Base-by-base conservation (phyloP, 345 rosid genomes). In the Barbarea vulgaris region DNA sequence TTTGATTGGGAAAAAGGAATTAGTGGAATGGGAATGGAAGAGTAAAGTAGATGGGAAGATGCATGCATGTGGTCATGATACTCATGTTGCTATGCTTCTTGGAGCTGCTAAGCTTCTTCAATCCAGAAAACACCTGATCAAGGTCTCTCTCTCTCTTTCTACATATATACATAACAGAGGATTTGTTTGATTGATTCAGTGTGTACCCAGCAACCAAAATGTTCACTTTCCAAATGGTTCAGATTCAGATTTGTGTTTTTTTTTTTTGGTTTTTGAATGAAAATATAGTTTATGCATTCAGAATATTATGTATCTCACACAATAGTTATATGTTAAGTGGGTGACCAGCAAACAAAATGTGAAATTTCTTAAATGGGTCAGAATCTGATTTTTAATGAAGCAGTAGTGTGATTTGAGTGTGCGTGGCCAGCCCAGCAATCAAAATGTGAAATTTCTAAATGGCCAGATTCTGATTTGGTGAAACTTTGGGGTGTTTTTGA, bases 31-130 rank as follows among this genome's bases (percentile, higher is more conserved):
- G 93, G 89, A 85, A 73, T 77, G 77, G 72, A 88, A 85, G 83
- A 88, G 93, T 82, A 85, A 83, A 83, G 77, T 83, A 0, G 73
- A 85, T 52, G 89, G 93, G 7, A 87, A 82, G 82, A 87, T 88
- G 93, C 96, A 90, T 67, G 93, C 93, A 17, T 87, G 93, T 76
- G 93, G 90, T 54, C 91, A 88, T 64, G 93, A 88, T 80, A 70
- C 88, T 77, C 93, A 90, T 63, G 91, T 86, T 6, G 86, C 95
- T 48, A 87, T 87, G 91, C 83, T 91, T 19, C 90, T 89, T 50
- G 97, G 89, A 31, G 95, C 95, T 18, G 93, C 97, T 60, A 89
- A 83, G 69, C 81, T 87, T 72, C 91, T 89, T 50, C 85, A 84
- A 11, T 64, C 65, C 11, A 86, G 71, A 21, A 82, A 47, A 69